Conservation (phyloP, 495 filamentous ascomycete species). For the Penicillium macrosclerotiorum region DNA sequence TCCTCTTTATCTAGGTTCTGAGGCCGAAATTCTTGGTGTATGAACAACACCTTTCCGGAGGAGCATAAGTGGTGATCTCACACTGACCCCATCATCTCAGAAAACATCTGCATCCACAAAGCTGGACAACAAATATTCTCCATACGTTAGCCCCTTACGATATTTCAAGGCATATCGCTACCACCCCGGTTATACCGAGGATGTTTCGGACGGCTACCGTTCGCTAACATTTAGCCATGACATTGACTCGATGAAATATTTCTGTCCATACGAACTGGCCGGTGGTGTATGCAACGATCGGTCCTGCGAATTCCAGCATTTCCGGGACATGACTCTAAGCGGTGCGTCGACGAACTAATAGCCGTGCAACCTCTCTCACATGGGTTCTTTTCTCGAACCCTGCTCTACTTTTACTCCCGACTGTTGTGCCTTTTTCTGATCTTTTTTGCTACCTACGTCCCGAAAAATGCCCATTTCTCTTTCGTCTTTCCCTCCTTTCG, state of each 20-base stretch:
- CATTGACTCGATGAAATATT: conserved; percentile 67
- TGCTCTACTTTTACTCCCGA: conserved; percentile 8
- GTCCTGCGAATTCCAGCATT: conserved; percentile 74
- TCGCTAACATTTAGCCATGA: conserved; percentile 91
- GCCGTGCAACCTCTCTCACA: conserved; percentile 25
- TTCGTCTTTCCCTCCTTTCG: conserved; percentile 9
- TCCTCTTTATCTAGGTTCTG: conserved; percentile 14
- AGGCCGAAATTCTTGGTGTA: conserved; percentile 39
- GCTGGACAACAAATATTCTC: conserved; percentile 50
- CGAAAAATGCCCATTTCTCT: no score
- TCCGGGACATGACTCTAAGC: conserved; percentile 67
- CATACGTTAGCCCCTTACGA: conserved; percentile 81
- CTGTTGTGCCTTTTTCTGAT: no score
- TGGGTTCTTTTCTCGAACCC: conserved; percentile 11
- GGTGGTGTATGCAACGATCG: conserved; percentile 76
- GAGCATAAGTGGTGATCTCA: conserved; percentile 9
- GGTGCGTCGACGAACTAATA: conserved; percentile 67
- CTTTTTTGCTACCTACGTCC: no score
- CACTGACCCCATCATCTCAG: conserved; percentile 30
- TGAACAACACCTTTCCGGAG: conserved; percentile 22
- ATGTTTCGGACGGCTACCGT: conserved; percentile 72
- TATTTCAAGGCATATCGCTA: conserved; percentile 86
- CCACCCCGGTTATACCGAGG: conserved; percentile 68
- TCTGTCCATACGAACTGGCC: conserved; percentile 73
- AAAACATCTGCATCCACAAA: conserved; percentile 15